Conservation (phyloP, 331 rosid species). For the Malus hybrid region DNA sequence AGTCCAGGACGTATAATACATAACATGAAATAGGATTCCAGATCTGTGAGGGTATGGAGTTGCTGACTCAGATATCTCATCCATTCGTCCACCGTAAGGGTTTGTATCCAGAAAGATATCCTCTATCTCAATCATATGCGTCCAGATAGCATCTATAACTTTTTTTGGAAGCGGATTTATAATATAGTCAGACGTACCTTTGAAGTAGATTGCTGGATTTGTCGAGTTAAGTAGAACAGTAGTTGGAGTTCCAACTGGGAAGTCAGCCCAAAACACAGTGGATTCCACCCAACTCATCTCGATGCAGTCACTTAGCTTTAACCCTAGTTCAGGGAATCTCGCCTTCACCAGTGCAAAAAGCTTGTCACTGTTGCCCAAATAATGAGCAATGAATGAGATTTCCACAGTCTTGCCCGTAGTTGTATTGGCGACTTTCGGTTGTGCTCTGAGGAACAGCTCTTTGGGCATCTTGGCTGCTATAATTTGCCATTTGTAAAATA, state of each 20-base stretch:
- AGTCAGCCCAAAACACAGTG: constrained; percentile 25
- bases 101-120: constrained; percentile 16
- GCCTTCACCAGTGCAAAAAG: constrained; percentile 19
- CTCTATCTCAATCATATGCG: constrained; percentile 20
- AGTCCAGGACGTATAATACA: neutral
- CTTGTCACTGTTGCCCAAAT: constrained; percentile 29
- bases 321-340: constrained; percentile 32
- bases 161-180: constrained; percentile 6
- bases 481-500: neutral
- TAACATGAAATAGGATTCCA: neutral
- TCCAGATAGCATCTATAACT: constrained; percentile 6
- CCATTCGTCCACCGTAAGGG: constrained; percentile 31
- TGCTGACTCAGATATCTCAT: neutral
- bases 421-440: neutral
- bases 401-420: constrained; percentile 11
- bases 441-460: neutral
- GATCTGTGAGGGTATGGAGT: neutral
- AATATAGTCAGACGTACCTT: constrained; percentile 27
- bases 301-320: constrained; percentile 16
- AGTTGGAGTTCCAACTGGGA: neutral
- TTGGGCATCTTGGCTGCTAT: neutral
- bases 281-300: constrained; percentile 47
- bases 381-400: constrained; percentile 22
- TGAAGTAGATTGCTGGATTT: constrained; percentile 5
- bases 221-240: constrained; percentile 30